Conservation (phyloP, 306 rosid species). For the Oxytropis ochrocephala region DNA sequence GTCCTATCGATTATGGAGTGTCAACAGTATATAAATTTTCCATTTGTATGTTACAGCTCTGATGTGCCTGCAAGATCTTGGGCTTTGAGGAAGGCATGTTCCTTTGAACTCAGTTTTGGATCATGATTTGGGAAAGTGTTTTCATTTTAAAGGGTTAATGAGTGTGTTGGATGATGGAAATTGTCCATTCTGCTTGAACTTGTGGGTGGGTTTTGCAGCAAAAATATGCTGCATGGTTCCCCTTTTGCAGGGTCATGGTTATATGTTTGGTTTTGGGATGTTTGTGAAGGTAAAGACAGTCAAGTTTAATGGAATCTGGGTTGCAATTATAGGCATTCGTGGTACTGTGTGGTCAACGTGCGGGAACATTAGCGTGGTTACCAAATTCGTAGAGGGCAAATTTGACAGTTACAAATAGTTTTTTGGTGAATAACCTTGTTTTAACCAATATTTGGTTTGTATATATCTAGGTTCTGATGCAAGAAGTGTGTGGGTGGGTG, state of each 20-base stretch:
- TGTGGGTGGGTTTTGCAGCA: conserved; percentile 36
- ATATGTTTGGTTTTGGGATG: conserved; percentile 33
- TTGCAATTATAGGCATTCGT: conserved; percentile 5
- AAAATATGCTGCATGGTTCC: conserved; percentile 32
- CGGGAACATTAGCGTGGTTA: conserved; percentile 8
- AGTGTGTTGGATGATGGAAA: conserved; percentile 39
- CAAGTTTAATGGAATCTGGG: conserved; percentile 24
- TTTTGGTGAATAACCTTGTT: conserved; percentile 16
- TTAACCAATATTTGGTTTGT: conserved; percentile 6
- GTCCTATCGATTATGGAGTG: conserved; percentile 46
- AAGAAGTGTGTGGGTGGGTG: conserved; percentile 27
- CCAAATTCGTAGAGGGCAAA: conserved; percentile 19
- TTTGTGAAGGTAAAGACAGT: conserved; percentile 29
- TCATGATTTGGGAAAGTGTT: conserved; percentile 42
- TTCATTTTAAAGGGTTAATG: conserved; percentile 41
- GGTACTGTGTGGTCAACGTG: neutral
- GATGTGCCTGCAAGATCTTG: conserved; percentile 42
- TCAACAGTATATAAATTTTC: conserved; percentile 62
- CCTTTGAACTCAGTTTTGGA: conserved; percentile 66
- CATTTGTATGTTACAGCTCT: conserved; percentile 95
- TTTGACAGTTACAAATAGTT: conserved; percentile 15
- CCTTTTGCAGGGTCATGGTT: conserved; percentile 32
- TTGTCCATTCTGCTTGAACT: conserved; percentile 38
- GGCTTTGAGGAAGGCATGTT: conserved; percentile 87
- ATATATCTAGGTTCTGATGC: conserved; percentile 17